Evolutionary conservation across 768 basidiomycete species (phyloP), one percentile per base, ranked within the genome.

Genomic region (Amanita subjunquillea): DNA sequence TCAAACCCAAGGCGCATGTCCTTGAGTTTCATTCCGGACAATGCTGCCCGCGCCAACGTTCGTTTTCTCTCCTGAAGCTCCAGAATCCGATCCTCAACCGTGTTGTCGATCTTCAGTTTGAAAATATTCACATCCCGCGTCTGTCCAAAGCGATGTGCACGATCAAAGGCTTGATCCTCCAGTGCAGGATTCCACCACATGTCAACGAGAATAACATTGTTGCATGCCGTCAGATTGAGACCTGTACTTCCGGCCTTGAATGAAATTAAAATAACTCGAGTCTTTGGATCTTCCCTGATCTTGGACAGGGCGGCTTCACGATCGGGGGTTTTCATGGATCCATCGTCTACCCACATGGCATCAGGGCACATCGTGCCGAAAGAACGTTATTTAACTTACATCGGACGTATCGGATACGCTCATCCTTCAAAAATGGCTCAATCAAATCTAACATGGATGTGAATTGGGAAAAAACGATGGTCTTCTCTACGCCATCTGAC

Each of bases 181-280:
- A 90, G 73, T 0, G 87, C 90, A 8, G 90, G 89, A 64, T 91
- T 87, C 91, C 94, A 97, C 93, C 94, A 97, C 55, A 93, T 69
- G 64, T 96, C 95, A 52, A 91, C 79, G 3, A 97, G 76, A 58
- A 97, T 87, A 37, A 97, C 93, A 57, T 95, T 91, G 65, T 93
- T 95, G 68, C 94, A 97, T 36, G 83, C 85, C 0, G 91, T 92
- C 60, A 97, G 64, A 63, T 97, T 96, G 42, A 97, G 78, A 88
- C 91, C 91, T n/a, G 87, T 91, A 61, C 88, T 88, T 3, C 93
- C 93, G 27, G 93, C 92, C 65, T 94, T 96, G 79, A 97, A 94
- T 0, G 92, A 96, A 56, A 98, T 93, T 57, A 99, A 69, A 55
- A 98, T 96, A 40, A 95, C 83, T 30, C 77, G 77, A 9, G 75